Evolutionary conservation across 2,329 filamentous ascomycete species (phyloP), one percentile per base, ranked within the genome.

Genomic region (Geosmithia flava): DNA sequence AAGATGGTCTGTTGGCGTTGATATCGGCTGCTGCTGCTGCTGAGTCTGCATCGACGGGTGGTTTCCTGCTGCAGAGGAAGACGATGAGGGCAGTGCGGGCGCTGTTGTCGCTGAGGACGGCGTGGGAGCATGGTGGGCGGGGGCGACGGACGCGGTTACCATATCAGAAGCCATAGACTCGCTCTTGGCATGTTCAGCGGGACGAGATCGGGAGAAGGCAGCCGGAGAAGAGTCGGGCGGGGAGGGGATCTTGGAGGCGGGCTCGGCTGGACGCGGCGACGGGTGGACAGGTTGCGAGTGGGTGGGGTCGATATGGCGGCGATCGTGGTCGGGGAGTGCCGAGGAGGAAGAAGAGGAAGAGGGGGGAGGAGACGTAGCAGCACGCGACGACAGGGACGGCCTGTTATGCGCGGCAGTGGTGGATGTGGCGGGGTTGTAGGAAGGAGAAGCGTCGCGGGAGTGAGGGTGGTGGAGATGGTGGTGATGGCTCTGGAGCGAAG

Each of bases 201-300:
- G 56, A 55, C 60, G 54, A 53, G 62, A 58, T 49, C 58, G 62
- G 54, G 64, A 62, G 50, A 60, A 59, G 48, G 62, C 62, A 50
- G 68, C 63, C 19, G 72, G 68, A 47, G 74, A 74, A 23, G 74
- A 76, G 19, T 74, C 78, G 20, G 72, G 69, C 27, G 75, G 74
- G 27, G 75, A 76, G 20, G 74, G 74, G 53, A 78, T 69, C 51
- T 68, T 66, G 44, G 72, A 70, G 49, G 68, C 67, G 54, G 67
- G 66, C 53, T 63, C 65, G 49, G 60, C 61, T 20, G 64, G 54
- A 23, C 63, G 60, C 48, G 55, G 17, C 15, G 33, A 42, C 5
- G 33, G 33, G 27, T 19, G 51, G 16, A n/a, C 39, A 13, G 17
- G 41, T 30, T 45, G 45, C 30, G 43, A 15, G 30, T 37, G 10